phyloP scores from a whole-genome alignment of 83 land plant species.

The Picea abies region DNA sequence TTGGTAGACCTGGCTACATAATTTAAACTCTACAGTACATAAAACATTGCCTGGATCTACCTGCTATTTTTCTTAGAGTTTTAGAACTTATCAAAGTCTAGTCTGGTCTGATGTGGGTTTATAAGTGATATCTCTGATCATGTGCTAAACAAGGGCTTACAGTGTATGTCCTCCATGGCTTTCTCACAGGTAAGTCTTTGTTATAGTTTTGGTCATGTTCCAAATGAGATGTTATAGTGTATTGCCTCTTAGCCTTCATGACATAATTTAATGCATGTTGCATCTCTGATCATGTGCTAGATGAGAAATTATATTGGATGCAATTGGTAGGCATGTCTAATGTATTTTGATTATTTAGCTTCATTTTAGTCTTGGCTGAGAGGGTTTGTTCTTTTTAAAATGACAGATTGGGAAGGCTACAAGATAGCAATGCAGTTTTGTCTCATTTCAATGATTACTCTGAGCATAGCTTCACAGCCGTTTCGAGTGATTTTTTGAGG shows the following conservation, averaged over 20 bases:
- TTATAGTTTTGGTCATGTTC: not conserved
- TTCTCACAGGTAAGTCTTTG: not conserved
- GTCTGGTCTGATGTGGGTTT: too few species aligned
- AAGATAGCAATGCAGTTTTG: conserved; percentile 95
- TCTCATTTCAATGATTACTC: conserved; percentile 92
- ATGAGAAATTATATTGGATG: not conserved
- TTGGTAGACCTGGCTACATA: not conserved
- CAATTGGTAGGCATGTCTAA: not conserved
- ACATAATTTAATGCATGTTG: not conserved
- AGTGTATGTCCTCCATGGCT: not conserved
- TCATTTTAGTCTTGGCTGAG: not conserved
- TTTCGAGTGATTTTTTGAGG: conserved; percentile 69
- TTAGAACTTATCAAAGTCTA: too few species aligned
- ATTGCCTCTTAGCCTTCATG: not conserved
- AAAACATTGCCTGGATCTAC: not conserved
- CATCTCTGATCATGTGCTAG: not conserved
- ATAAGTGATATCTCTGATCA: too few species aligned
- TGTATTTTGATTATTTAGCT: not conserved
- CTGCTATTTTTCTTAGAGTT: too few species aligned
- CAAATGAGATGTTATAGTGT: not conserved
- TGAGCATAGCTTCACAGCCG: conserved; percentile 79
- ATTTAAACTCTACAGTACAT: not conserved
- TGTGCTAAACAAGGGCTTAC: not conserved
- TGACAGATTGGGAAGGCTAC: conserved; percentile 89
- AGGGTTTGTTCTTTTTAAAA: conserved; percentile 6